Base-by-base conservation (phyloP, 176 grass and related monocot genomes). In the Miscanthus lutarioriparius region DNA sequence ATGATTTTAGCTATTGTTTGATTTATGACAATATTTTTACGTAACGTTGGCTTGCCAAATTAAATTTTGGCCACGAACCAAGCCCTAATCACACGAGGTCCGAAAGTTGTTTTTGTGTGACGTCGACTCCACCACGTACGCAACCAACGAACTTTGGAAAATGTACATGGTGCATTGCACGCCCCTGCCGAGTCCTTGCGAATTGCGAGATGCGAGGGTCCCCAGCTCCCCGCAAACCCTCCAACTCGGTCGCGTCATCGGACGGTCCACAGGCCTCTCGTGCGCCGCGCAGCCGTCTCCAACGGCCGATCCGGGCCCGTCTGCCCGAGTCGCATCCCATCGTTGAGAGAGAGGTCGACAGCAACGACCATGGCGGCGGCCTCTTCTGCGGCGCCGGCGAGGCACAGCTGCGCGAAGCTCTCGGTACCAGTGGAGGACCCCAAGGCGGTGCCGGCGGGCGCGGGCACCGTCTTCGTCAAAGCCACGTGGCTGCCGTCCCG, bases 321-420 rank as follows among this genome's bases (percentile, higher is more conserved):
- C 68, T 25, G 14, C 9, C 25, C 14, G 0, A 27, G n/a, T 0
- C 70, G 27, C 72, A 17, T 9, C 30, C 25, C 27, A 16, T 9
- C 30, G 11, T 32, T 32, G 48, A 0, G 48, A 30, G 22, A 48
- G 17, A 10, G 49, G 30, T 35, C 74, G 17, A 11, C 45, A 17
- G 1, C 49, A 36, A 35, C 40, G 74, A 16, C 78, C 47, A 77
- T 90, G 81, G 85, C 77, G 36, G 73, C 40, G 61, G 1, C 85
- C 63, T 25, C 84, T 64, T 32, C 73, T 2, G 78, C 81, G 16
- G 23, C 58, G 27, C 53, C 88, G 36, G 78, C 74, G 67, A 87
- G 96, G 56, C 91, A 98, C 82, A 98, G 91, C 78, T 95, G 93
- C 91, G 86, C 85, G 49, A 98, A 95, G 83, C 39, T 95, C 1